Evolutionary conservation across 2,329 filamentous ascomycete genomes (phyloP).

Genomic region (Emericellopsis cladophorae): DNA sequence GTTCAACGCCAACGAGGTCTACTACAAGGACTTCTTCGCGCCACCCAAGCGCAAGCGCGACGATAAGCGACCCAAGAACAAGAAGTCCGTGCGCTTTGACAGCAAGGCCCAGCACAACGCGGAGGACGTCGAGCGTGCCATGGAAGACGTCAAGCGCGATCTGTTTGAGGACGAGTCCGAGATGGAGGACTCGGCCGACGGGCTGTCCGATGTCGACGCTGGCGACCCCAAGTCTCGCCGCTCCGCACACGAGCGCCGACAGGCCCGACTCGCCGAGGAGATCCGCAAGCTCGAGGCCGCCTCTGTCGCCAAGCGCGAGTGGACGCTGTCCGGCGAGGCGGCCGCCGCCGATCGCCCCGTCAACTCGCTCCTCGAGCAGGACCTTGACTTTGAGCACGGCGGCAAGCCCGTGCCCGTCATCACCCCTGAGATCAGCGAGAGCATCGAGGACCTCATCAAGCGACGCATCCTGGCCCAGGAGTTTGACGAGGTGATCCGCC

Average conservation of each 20-base stretch:
- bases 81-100: conserved; percentile 23
- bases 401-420: conserved; percentile 93
- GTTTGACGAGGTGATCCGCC: conserved; percentile 81
- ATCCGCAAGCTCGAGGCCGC: conserved; percentile 84
- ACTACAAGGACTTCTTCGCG: conserved; percentile 89
- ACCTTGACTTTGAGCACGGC: conserved; percentile 88
- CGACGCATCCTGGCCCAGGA: conserved; percentile 78
- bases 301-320: conserved; percentile 80
- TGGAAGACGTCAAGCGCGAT: conserved; percentile 77
- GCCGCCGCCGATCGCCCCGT: conserved; percentile 67
- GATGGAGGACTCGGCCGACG: conserved; percentile 50
- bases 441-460: conserved; percentile 90
- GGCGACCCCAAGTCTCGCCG: conserved; percentile 60
- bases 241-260: conserved; percentile 76
- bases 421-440: conserved; percentile 79
- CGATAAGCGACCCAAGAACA: conserved; percentile 32
- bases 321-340: conserved; percentile 84
- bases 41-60: conserved; percentile 66
- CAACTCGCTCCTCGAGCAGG: conserved; percentile 88
- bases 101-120: conserved; percentile 35
- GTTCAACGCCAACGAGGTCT: conserved; percentile 74
- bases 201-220: conserved; percentile 52
- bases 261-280: conserved; percentile 76
- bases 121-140: conserved; percentile 66
- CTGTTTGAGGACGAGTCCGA: conserved; percentile 73